Evolutionary conservation across 306 rosid species (phyloP).

Genomic region (Vicia sativa): DNA sequence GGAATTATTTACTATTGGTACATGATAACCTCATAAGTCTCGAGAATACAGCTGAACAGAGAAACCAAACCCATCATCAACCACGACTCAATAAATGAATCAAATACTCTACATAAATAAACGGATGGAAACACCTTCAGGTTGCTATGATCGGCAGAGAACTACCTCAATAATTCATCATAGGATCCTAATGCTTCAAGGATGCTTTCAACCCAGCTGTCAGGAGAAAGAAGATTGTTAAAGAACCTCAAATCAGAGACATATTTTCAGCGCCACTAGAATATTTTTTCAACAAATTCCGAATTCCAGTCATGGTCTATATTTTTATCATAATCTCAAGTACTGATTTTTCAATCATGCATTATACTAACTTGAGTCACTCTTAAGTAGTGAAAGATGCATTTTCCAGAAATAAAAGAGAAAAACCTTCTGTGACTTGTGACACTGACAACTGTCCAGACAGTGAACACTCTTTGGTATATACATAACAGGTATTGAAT

Average conservation of each 20-base stretch:
- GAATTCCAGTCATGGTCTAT: no score
- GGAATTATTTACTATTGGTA: conserved; percentile 21
- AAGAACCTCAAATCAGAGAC: no score
- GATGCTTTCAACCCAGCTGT: conserved; percentile 94
- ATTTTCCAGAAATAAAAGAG: conserved; percentile 14
- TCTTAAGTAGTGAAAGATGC: background rate
- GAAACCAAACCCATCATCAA: conserved; percentile 15
- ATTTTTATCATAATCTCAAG: no score
- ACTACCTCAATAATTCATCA: conserved; percentile 50
- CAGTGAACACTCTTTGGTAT: conserved; percentile 8
- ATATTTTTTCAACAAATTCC: no score
- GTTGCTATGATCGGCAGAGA: conserved; percentile 27
- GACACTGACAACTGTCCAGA: background rate
- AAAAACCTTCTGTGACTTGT: background rate
- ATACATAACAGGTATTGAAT: conserved; percentile 17
- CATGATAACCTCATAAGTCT: conserved; percentile 40
- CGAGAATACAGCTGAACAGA: conserved; percentile 31
- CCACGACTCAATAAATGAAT: conserved; percentile 19
- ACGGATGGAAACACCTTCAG: conserved; percentile 24
- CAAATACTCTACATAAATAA: conserved; percentile 28
- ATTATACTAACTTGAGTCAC: conserved; percentile 10
- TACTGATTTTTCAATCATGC: no score
- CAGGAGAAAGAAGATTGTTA: conserved; percentile 17
- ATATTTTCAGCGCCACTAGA: no score
- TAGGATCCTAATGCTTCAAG: conserved; percentile 68